Percentiles rank a stretch among this genome's conserved stretches.
Conservation (phyloP, 2,329 filamentous ascomycete genomes). For the Ophiostoma australiae region DNA sequence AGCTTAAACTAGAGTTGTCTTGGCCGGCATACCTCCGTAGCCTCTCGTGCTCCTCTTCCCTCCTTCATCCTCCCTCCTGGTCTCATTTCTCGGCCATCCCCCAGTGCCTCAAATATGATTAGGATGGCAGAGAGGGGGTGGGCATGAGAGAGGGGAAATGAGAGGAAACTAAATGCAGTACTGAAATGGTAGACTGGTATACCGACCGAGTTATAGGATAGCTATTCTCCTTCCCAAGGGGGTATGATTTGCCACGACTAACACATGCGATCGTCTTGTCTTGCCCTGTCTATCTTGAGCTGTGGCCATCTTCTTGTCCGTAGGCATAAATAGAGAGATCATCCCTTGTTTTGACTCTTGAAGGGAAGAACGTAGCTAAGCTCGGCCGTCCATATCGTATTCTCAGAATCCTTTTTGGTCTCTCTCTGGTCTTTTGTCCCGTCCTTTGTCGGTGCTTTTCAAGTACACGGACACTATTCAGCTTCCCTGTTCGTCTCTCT, state of each 20-base stretch:
- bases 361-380: not conserved
- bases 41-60: not conserved
- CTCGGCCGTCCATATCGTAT: not conserved
- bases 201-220: not conserved
- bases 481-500: too few relatives aligned
- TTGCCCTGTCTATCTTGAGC: not conserved
- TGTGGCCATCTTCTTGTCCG: not conserved
- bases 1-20: not conserved
- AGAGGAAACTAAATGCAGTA: not conserved
- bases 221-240: not conserved
- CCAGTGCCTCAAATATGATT: not conserved
- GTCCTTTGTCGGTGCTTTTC: too few relatives aligned
- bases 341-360: not conserved
- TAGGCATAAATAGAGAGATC: not conserved
- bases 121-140: not conserved
- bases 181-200: not conserved
- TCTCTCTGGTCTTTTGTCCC: too few relatives aligned
- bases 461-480: too few relatives aligned
- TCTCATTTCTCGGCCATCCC: not conserved
- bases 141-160: not conserved
- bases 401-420: not conserved
- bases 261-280: not conserved
- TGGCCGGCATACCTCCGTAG: not conserved
- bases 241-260: not conserved
- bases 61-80: not conserved